Evolutionary conservation across 176 grass and related monocot species (phyloP).

Genomic region (Echinochloa phyllopogon): DNA sequence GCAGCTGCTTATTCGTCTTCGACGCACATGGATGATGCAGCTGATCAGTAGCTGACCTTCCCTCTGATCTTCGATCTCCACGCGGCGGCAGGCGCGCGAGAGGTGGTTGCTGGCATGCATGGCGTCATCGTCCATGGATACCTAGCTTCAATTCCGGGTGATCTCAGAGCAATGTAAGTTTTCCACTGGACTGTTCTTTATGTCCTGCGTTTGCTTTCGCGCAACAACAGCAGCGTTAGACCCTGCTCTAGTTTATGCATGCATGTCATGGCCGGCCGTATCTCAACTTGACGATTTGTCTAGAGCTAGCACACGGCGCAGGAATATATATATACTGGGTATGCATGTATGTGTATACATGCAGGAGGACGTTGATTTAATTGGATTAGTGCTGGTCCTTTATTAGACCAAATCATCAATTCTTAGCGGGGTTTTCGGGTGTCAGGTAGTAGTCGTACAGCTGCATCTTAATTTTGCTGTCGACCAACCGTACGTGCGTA

Average conservation of each 20-base stretch:
- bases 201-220: background rate
- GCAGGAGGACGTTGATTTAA: background rate
- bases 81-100: background rate
- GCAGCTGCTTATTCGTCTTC: background rate
- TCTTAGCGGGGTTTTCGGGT: background rate
- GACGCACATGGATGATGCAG: background rate
- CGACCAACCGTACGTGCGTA: background rate
- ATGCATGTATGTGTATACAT: background rate
- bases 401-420: background rate
- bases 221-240: background rate
- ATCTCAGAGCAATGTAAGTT: conserved; percentile 4
- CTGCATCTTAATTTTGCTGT: background rate
- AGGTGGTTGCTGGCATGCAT: background rate
- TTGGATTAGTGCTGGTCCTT: background rate
- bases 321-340: background rate
- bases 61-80: background rate
- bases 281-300: background rate
- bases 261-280: background rate
- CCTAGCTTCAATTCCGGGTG: background rate
- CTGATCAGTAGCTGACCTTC: too few species aligned
- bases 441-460: background rate
- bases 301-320: background rate
- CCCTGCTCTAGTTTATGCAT: background rate
- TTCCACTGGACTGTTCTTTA: background rate
- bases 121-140: background rate